Evolutionary conservation across 805 yeast genomes (phyloP), one percentile per base, ranked within the genome.

Genomic region (Saturnispora mendoncae): DNA sequence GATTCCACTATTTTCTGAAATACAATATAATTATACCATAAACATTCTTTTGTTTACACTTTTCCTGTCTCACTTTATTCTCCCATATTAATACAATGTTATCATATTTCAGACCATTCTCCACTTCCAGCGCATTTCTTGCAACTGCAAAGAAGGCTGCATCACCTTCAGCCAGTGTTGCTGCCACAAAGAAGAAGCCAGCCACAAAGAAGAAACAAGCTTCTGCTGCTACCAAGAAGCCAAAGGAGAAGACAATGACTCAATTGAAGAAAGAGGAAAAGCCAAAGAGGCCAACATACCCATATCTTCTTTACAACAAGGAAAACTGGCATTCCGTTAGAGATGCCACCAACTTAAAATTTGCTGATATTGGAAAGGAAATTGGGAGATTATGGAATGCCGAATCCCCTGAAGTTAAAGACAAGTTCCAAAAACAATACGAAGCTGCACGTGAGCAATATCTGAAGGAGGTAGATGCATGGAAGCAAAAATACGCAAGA

Each of bases 401-500:
- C 3, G 50, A 50, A 23, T 20, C 59, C 4, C 47, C 43, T 6
- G 45, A 42, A 3, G 44, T 43, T 19, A 53, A 50, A 41, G 37
- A 42, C 1, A 42, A 48, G 20, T 56, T 47, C 36, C 20, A 29
- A 4, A 23, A 23, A 7, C 17, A 43, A 25, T 43, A 43, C 26
- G 38, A 39, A 13, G 18, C 12, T 7, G 36, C 26, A 10, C 33
- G 31, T 18, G 50, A 32, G 12, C 23, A 46, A 28, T 49, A 53
- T 19, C 18, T 19, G 1, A 37, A 39, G 17, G 49, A 41, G 4
- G n/a, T 49, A 19, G 50, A 46, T 1, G 55, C 46, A 2, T 58
- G 62, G 62, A 47, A 46, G 17, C 45, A 34, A 7, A 55, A 55
- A 29, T 53, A 49, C 28, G 51, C 50, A 13, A 43, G 41, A 18